Conservation (phyloP, 805 yeast genomes). For the Yamadazyma akitaensis region DNA sequence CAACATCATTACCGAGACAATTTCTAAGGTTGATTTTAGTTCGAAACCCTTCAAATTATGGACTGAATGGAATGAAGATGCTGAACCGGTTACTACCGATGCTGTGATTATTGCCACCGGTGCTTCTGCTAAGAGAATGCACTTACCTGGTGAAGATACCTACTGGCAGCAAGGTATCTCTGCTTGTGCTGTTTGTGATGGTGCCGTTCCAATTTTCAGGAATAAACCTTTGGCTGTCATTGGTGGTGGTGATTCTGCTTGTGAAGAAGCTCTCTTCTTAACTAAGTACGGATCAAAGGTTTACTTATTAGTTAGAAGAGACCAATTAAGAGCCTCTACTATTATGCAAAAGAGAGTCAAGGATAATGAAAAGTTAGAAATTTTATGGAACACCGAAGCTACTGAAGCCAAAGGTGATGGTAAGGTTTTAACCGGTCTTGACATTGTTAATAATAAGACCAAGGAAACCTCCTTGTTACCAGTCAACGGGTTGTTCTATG, state of each 20-base stretch:
- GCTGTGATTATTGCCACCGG: conserved; percentile 95
- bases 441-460: conserved; percentile 68
- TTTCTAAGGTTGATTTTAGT: conserved; percentile 86
- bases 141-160: conserved; percentile 92
- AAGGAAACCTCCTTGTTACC: conserved; percentile 64
- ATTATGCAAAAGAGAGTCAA: conserved; percentile 95
- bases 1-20: conserved; percentile 90
- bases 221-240: conserved; percentile 95
- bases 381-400: conserved; percentile 81
- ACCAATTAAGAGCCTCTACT: conserved; percentile 87
- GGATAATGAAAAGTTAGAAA: conserved; percentile 83
- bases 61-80: conserved; percentile 94
- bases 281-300: conserved; percentile 98
- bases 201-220: conserved; percentile 98
- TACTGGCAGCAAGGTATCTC: conserved; percentile 99
- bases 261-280: conserved; percentile 96
- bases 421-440: conserved; percentile 64
- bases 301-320: conserved; percentile 89
- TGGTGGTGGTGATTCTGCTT: conserved; percentile 99
- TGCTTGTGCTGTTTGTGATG: conserved; percentile 99
- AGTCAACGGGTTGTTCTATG: conserved; percentile 93
- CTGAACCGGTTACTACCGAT: conserved; percentile 87
- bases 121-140: conserved; percentile 94
- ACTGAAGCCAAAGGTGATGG: conserved; percentile 94
- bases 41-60: conserved; percentile 91